Conservation (phyloP, 2,329 filamentous ascomycete genomes). For the Cercospora zeina region DNA sequence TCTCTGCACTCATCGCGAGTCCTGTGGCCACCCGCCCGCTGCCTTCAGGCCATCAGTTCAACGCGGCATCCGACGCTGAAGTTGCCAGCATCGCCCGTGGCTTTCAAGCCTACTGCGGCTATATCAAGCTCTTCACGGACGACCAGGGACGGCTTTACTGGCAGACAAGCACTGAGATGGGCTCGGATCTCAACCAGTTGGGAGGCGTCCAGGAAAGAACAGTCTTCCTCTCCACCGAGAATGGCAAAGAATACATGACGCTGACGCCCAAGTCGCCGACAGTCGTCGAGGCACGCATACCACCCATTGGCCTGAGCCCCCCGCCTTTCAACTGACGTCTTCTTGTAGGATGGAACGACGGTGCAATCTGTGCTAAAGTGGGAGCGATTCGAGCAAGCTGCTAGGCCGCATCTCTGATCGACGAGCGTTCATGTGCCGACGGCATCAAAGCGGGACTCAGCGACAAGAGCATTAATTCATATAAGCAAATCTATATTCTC, state of each 20-base stretch:
- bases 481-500: no score
- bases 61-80: slow-evolving; percentile 27
- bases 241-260: slow-evolving; percentile 31
- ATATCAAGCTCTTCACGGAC: slow-evolving; percentile 31
- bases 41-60: slow-evolving; percentile 25
- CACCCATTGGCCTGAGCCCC: neutral
- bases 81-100: slow-evolving; percentile 32
- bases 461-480: neutral
- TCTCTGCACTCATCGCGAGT: slow-evolving; percentile 31
- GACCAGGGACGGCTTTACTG: slow-evolving; percentile 29
- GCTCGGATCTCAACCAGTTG: slow-evolving; percentile 28
- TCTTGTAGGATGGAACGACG: slow-evolving; percentile 28
- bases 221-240: slow-evolving; percentile 27
- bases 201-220: slow-evolving; percentile 31
- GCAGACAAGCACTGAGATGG: slow-evolving; percentile 33
- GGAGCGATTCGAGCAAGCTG: slow-evolving; percentile 33
- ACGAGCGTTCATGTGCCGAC: neutral
- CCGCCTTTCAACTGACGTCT: neutral
- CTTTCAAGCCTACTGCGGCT: slow-evolving; percentile 32
- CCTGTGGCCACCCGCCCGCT: slow-evolving; percentile 26
- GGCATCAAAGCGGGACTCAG: neutral
- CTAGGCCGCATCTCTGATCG: neutral
- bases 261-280: slow-evolving; percentile 27
- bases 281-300: slow-evolving; percentile 28
- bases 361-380: slow-evolving; percentile 33